Evolutionary conservation across 345 rosid species (phyloP), one percentile per base, ranked within the genome.

Genomic region (Eucalyptus leucophloia): DNA sequence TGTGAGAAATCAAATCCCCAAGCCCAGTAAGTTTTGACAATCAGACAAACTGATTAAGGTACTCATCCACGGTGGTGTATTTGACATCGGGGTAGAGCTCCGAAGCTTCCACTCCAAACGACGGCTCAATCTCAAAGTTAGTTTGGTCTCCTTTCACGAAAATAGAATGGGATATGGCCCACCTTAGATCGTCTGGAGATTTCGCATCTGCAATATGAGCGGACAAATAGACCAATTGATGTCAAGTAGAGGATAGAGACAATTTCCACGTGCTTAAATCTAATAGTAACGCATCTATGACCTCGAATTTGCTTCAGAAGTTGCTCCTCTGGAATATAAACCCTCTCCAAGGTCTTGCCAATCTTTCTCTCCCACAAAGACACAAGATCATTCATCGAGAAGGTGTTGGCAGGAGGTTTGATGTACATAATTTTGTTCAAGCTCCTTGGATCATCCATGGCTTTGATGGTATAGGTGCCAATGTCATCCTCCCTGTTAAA

Each of bases 381-480:
- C 54, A 77, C 87, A 14, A 87, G 87, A 19, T 86, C 77, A 85
- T 89, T 89, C n/a, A 89, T 86, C 7, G 88, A 89, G 87, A 37
- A 45, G 65, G 45, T 69, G 86, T 89, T 87, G 62, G 50, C 86
- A 14, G 87, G 40, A 44, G 90, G 90, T 50, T n/a, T 69, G 54
- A 89, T 69, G 88, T 89, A 69, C 6, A 89, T 14, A 30, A 89
- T 45, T 62, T 87, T 89, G 86, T 89, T 89, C 88, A 89, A 80
- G 44, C 88, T 69, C 86, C 90, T 86, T 13, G 88, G 87, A n/a
- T 89, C 90, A 87, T 89, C 90, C 90, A 89, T 72, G 3, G 88
- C 67, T 50, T 87, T 45, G 86, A 89, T 89, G 21, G 90, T 89
- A 30, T 89, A 89, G 47, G 88, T 87, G 32, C 42, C 90, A 15